Base-by-base conservation (phyloP, 257 asterid genomes). In the Scutellaria barbata region DNA sequence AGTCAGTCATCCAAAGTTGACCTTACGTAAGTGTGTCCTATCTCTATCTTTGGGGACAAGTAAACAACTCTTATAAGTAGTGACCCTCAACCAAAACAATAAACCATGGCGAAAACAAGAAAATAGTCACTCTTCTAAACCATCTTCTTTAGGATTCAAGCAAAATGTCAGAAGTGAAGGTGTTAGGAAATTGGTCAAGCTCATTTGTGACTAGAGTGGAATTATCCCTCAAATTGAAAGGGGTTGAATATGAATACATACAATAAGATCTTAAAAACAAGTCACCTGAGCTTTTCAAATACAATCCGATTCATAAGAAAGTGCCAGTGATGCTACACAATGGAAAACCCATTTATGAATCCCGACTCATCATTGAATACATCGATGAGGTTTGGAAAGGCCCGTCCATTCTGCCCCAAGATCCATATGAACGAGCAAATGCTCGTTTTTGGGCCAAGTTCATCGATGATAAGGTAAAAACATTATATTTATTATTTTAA, bases 381-480 rank as follows among this genome's bases (percentile, higher is more conserved):
- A 80, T 87, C 16, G 90, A 88, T 2, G 85, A 85, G 56, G 71
- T 72, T 2, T 87, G 83, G 81, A 50, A 74, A 22, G 81, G 79
- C 10, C 81, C 79, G 1, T 9, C 79, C 3, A 71, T 87, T 46
- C 42, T 83, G 59, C 87, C 94, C 5, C 41, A 79, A 42, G 74
- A 85, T 52, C 89, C 85, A 1, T 68, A 69, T 18, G 75, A 81
- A 7, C 77, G 77, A 59, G 85, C 87, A 74, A 57, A 13, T 6
- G 81, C 83, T 6, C 85, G 86, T n/a, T 85, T 87, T 57, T 88
- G 88, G 90, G 81, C 72, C 10, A 82, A 80, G 45, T 84, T 83
- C 71, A 7, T 84, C 0, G 86, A 88, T 4, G 83, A 84, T 1
- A 85, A 85, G 88, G 95, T 85, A 39, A 14, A 16, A 40, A 8